Percentiles rank a stretch among this genome's conserved stretches.
phyloP scores from a whole-genome alignment of 2,329 filamentous ascomycete species.

The Monosporascus cannonballus region DNA sequence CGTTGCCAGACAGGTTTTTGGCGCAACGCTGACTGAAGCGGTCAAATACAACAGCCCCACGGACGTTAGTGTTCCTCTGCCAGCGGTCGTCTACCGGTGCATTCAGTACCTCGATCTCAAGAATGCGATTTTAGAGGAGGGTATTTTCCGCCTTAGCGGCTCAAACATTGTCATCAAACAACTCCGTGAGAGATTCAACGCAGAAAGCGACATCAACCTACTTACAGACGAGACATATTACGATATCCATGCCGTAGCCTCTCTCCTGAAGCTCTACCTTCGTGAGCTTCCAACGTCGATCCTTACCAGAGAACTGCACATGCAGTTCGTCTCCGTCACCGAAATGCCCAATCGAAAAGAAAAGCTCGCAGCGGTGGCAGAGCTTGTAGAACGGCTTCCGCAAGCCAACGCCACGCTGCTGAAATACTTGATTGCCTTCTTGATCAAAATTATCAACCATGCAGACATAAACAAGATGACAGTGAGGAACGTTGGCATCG shows the following conservation, averaged over 20 bases:
- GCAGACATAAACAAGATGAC: conserved; percentile 95
- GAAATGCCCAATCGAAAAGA: conserved; percentile 70
- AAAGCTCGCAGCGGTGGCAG: conserved; percentile 71
- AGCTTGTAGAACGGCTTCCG: conserved; percentile 75
- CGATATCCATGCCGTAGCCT: conserved; percentile 93
- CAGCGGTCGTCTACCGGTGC: conserved; percentile 90
- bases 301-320: conserved; percentile 80
- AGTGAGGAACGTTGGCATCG: conserved; percentile 92
- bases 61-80: conserved; percentile 69
- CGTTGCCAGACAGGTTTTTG: conserved; percentile 69
- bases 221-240: conserved; percentile 78
- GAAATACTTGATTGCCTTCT: conserved; percentile 77
- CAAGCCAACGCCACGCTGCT: conserved; percentile 75
- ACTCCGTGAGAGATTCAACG: conserved; percentile 88
- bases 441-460: conserved; percentile 90
- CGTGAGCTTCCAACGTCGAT: conserved; percentile 89
- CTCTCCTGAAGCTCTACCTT: conserved; percentile 87
- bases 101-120: conserved; percentile 87
- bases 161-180: conserved; percentile 91
- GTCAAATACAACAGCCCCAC: conserved; percentile 72
- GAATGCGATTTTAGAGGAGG: conserved; percentile 78
- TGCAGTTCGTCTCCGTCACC: conserved; percentile 79
- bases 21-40: conserved; percentile 77
- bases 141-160: conserved; percentile 95
- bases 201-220: conserved; percentile 84